These are phyloP conservation scores for Boletus smithii DNA, from an alignment of 1,284 basidiomycete species.

Conservation along the genomic window DNA sequence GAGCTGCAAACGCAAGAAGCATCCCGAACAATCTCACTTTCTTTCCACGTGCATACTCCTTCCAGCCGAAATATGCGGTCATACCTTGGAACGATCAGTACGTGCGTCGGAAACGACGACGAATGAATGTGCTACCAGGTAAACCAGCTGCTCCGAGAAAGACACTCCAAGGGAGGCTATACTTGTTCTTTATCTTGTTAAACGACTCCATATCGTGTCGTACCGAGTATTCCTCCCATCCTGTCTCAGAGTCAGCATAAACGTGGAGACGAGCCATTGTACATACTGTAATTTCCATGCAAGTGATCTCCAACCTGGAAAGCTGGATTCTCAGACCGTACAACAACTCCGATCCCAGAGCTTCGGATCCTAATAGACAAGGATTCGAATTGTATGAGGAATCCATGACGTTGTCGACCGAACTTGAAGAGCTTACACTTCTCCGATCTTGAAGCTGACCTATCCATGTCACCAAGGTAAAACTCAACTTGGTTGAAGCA, in stretches of 20 bases:
- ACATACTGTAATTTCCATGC: slow-evolving; percentile 13
- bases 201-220: neutral
- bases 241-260: slow-evolving; percentile 8
- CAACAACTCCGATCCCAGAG: slow-evolving; percentile 12
- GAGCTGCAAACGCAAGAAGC: neutral
- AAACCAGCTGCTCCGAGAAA: slow-evolving; percentile 17
- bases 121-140: neutral
- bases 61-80: slow-evolving; percentile 24
- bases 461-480: neutral
- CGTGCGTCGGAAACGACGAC: neutral
- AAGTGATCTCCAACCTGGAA: slow-evolving; percentile 18
- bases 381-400: neutral
- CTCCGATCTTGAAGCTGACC: slow-evolving; percentile 6
- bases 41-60: slow-evolving; percentile 20
- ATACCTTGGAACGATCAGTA: slow-evolving; percentile 10
- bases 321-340: slow-evolving; percentile 18
- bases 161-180: slow-evolving; percentile 18
- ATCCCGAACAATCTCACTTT: slow-evolving; percentile 4
- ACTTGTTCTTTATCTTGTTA: slow-evolving; percentile 17
- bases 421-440: slow-evolving; percentile 6
- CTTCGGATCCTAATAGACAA: slow-evolving; percentile 2
- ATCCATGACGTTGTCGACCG: neutral
- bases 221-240: slow-evolving; percentile 21
- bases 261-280: neutral
- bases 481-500: neutral